phyloP scores from a whole-genome alignment of 495 filamentous ascomycete species.

The Articulospora tetracladia region DNA sequence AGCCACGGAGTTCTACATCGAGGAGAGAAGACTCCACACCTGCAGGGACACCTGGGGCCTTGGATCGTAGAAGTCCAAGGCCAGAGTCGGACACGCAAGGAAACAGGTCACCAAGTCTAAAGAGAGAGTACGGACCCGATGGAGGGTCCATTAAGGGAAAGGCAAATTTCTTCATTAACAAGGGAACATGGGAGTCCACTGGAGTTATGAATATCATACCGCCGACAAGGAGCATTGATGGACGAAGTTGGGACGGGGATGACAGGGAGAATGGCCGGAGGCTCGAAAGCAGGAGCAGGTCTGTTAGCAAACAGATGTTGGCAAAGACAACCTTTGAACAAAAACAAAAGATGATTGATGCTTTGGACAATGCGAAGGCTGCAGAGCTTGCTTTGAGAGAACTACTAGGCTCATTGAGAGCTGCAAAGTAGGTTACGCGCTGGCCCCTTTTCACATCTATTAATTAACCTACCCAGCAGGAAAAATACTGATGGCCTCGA shows the following conservation, averaged over 20 bases:
- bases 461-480: not conserved
- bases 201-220: conserved; percentile 78
- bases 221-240: conserved; percentile 27
- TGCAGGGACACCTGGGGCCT: conserved; percentile 34
- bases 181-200: conserved; percentile 63
- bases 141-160: conserved; percentile 16
- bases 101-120: conserved; percentile 21
- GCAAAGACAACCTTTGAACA: conserved; percentile 55
- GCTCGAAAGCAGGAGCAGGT: conserved; percentile 21
- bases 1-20: conserved; percentile 59
- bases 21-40: conserved; percentile 44
- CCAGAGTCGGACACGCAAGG: conserved; percentile 15
- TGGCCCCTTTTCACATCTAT: not conserved
- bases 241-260: conserved; percentile 21
- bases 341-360: conserved; percentile 53
- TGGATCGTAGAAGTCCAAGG: conserved; percentile 18
- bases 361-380: conserved; percentile 68
- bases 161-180: conserved; percentile 14
- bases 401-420: conserved; percentile 70
- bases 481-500: conserved; percentile 12
- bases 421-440: conserved; percentile 62
- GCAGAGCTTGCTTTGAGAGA: conserved; percentile 83
- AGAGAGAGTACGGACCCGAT: conserved; percentile 11
- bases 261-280: conserved; percentile 23
- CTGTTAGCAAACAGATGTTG: conserved; percentile 39